Base-by-base conservation (phyloP, 108 stramenopile species). In the Cyclotella kingstonii region DNA sequence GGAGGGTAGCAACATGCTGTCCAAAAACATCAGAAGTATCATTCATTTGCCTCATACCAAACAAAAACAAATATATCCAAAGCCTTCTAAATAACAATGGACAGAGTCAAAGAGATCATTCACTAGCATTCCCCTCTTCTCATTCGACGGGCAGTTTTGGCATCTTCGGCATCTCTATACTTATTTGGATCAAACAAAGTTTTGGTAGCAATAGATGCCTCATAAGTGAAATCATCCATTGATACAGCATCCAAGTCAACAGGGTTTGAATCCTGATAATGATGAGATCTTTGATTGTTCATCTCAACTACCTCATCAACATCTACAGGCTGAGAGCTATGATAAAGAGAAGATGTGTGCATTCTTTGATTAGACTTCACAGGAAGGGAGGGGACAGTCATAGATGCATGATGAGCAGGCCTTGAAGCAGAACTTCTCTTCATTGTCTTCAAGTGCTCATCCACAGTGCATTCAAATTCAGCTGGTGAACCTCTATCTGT, bases 151-250 rank as follows among this genome's bases (percentile, higher is more conserved):
- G 44, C 29, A 17, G 22, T 50, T 46, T 58, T 66, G 0, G 73
- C 73, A 51, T 75, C 73, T 30, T 66, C 73, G 4, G 65, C 73
- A 48, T 58, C 55, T 49, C 54, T 60, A 40, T 75, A 75, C 27
- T 75, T 75, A 15, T 55, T 38, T n/a, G 64, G 59, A 57, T 66
- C 65, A 33, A 56, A 75, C 2, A 15, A 43, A 31, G 64, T 73
- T 42, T 60, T 60, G 30, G 50, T 30, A 36, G 19, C 38, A 9
- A 38, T 45, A 31, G 44, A 28, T 22, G 30, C 5, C 25, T 58
- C 61, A 42, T 30, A 51, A 0, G 62, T 51, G 43, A 58, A 52
- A 21, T 65, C 65, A 56, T 75, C 73, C 43, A 54, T 55, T 21
- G 59, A 39, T 29, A 75, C 21, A 21, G 41, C 64, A 33, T 60